Base-by-base conservation (phyloP, 2,329 filamentous ascomycete genomes). In the Ophiostoma australiae region DNA sequence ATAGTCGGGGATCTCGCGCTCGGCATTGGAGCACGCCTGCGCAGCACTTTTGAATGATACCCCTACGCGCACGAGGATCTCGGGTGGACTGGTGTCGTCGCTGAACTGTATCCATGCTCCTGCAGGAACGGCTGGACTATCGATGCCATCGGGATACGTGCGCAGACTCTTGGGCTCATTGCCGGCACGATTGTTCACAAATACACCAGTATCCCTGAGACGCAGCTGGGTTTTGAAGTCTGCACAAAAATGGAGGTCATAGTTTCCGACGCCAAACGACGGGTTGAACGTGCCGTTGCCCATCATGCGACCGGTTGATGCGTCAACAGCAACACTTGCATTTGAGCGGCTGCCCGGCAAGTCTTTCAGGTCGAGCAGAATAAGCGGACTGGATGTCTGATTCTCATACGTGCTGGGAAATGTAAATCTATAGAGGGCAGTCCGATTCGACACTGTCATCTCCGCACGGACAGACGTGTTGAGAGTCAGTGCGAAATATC, bases 21-120 rank as follows among this genome's bases (percentile, higher is more conserved):
- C 85, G 0, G 87, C 89, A 74, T 87, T 89, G 2, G 78, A 75
- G 75, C 89, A 91, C 1, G 89, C 89, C 77, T 89, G 84, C 0
- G 84, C 81, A 1, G 82, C 80, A 73, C 84, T 88, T 72, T 90
- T 85, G 77, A 90, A 90, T 72, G 88, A 90, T 10, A 90, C 79
- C 0, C 88, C 89, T 68, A 90, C 84, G 3, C 86, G 87, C 10
- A 83, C 87, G n/a, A 85, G 78, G 17, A 91, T 80, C 58, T 31
- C 27, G 3, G 58, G 11, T 33, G 58, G 27, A 4, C 58, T 63
- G 3, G 15, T 27, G 27, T 2, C 82, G 82, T 83, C 75, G 61
- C 83, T 73, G 71, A 90, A 89, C 39, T 84, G 82, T 15, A 83
- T 82, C 81, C 86, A 90, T 1, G 83, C 86, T 2, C 87, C 87